Conservation (phyloP, 2,329 filamentous ascomycete genomes). For the Diplodia intermedia region DNA sequence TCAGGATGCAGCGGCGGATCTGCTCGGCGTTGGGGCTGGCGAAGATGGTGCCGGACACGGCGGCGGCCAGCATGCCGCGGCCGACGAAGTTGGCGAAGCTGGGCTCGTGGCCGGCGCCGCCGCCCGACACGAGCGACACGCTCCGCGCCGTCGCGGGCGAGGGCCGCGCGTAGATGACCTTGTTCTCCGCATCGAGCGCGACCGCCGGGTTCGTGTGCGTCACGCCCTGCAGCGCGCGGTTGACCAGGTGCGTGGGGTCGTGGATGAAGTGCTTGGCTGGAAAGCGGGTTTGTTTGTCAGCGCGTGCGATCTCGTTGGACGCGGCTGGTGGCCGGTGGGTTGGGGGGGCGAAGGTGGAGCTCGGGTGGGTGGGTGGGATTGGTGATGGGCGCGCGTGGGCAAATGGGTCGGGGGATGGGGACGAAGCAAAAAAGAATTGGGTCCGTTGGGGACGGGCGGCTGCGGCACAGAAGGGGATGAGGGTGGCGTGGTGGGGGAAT, state of each 20-base stretch:
- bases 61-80: constrained; percentile 76
- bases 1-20: constrained; percentile 76
- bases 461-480: constrained; percentile 1
- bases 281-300: not conserved
- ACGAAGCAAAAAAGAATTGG: constrained; percentile 4
- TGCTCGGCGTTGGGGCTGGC: constrained; percentile 83
- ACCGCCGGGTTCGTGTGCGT: constrained; percentile 85
- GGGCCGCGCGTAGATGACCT: constrained; percentile 80
- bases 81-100: constrained; percentile 88
- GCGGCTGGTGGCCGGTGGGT: not conserved
- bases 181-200: constrained; percentile 78
- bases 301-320: not conserved
- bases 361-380: not conserved
- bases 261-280: constrained; percentile 84
- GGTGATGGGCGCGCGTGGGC: not conserved
- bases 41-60: constrained; percentile 87
- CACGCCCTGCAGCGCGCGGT: constrained; percentile 75
- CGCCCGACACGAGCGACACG: constrained; percentile 85
- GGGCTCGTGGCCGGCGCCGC: constrained; percentile 89
- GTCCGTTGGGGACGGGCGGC: not conserved
- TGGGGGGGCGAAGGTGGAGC: not conserved
- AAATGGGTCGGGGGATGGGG: constrained; percentile 1
- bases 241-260: constrained; percentile 79
- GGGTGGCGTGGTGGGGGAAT: not conserved
- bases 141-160: constrained; percentile 55